Percentiles rank a stretch among this genome's conserved stretches.
phyloP scores from a whole-genome alignment of 306 rosid species.

The Rosa persica region DNA sequence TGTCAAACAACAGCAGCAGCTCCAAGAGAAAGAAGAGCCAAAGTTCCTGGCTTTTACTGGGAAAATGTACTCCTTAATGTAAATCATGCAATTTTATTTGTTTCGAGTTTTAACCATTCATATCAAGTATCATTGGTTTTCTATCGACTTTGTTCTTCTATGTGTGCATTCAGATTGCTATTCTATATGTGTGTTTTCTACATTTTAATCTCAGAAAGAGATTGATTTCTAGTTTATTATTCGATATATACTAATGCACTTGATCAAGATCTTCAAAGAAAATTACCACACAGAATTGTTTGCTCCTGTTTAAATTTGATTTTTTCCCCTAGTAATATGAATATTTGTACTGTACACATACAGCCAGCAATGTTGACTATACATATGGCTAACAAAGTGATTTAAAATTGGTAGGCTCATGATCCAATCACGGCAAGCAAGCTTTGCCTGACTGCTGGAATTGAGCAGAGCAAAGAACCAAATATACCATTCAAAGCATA shows the following conservation, averaged over 20 bases:
- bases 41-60: conserved; percentile 15
- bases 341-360: not conserved
- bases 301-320: not conserved
- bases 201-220: not conserved
- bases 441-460: conserved; percentile 77
- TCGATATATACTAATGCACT: not conserved
- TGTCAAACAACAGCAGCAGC: not conserved
- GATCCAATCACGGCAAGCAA: conserved; percentile 66
- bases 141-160: not conserved
- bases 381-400: not conserved
- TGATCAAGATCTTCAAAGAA: not conserved
- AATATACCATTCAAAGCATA: conserved; percentile 88
- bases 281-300: not conserved
- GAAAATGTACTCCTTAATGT: conserved; percentile 5
- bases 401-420: conserved; percentile 25
- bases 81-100: not conserved
- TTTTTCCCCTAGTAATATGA: not conserved
- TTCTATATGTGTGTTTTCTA: not conserved
- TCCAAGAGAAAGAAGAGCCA: not conserved
- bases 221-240: not conserved
- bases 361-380: not conserved
- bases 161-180: not conserved
- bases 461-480: conserved; percentile 84
- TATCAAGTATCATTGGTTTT: not conserved
- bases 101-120: not conserved